A percentile compares a stretch with the other conserved stretches of the same genome.
phyloP scores from a whole-genome alignment of 179 eudicot genomes.

The Heliamphora ciliata region DNA sequence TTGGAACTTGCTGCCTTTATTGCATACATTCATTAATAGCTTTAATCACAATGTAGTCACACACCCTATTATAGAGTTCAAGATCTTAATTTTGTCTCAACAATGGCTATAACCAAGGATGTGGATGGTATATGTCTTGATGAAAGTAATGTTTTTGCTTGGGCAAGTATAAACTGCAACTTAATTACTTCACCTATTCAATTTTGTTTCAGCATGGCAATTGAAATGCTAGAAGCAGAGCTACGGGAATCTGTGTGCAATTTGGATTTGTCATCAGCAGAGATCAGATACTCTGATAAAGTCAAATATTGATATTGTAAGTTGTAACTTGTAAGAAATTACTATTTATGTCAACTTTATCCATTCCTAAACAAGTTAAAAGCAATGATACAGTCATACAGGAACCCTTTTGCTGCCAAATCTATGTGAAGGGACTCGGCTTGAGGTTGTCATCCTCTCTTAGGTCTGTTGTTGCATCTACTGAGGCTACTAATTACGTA shows the following conservation, averaged over 20 bases:
- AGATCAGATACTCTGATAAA: conserved; percentile 30
- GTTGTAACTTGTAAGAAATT: conserved; percentile 40
- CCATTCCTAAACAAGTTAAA: conserved; percentile 3
- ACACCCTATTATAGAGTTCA: neutral
- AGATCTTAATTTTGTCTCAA: neutral
- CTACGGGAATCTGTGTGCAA: conserved; percentile 35
- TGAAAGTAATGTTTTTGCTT: neutral
- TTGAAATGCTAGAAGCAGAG: conserved; percentile 78
- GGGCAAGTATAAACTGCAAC: conserved; percentile 3
- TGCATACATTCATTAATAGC: neutral
- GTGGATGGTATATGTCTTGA: neutral
- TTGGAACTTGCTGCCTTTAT: neutral
- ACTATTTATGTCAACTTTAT: neutral
- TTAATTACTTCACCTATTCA: neutral
- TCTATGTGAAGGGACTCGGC: no score
- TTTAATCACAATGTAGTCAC: neutral
- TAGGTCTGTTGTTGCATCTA: no score
- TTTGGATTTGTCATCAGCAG: conserved; percentile 23
- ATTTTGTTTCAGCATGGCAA: conserved; percentile 64
- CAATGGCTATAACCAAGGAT: neutral
- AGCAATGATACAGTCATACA: neutral
- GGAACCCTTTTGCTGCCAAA: no score
- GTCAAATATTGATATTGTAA: conserved; percentile 45
- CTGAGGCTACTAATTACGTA: no score
- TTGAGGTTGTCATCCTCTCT: no score